These are phyloP conservation scores for Paraconiothyrium sp. DNA, from an alignment of 2,329 filamentous ascomycete genomes.

Conservation along the genomic window DNA sequence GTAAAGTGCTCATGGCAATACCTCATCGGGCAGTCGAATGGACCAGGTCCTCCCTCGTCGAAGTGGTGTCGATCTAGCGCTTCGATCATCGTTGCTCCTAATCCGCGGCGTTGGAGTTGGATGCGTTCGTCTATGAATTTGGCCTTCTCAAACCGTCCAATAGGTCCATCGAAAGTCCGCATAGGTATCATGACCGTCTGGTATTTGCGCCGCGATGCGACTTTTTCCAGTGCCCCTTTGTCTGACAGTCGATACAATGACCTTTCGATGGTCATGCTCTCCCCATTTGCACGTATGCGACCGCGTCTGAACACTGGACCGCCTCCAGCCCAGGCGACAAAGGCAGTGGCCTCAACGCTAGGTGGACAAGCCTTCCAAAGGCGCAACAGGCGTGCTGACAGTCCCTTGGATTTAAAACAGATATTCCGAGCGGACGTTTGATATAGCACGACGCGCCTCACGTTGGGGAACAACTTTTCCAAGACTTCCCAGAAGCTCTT, in stretches of 20 bases:
- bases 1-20: background rate
- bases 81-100: background rate
- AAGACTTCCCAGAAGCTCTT: background rate
- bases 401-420: background rate
- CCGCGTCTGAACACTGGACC: background rate
- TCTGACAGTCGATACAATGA: background rate
- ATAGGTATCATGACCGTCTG: background rate
- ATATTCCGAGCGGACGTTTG: background rate
- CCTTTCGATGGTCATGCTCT: background rate
- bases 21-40: background rate
- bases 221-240: background rate
- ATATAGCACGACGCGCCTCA: background rate
- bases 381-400: background rate
- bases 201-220: background rate
- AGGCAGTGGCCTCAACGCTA: background rate
- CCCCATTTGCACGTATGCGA: background rate
- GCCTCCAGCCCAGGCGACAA: background rate
- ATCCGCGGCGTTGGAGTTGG: background rate
- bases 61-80: background rate
- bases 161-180: background rate
- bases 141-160: background rate
- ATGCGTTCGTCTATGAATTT: background rate
- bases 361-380: background rate
- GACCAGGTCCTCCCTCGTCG: background rate
- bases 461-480: background rate